A percentile compares a stretch with the other conserved stretches of the same genome.
Evolutionary conservation across 768 basidiomycete species (phyloP).

Genomic region (Trametes gibbosa): DNA sequence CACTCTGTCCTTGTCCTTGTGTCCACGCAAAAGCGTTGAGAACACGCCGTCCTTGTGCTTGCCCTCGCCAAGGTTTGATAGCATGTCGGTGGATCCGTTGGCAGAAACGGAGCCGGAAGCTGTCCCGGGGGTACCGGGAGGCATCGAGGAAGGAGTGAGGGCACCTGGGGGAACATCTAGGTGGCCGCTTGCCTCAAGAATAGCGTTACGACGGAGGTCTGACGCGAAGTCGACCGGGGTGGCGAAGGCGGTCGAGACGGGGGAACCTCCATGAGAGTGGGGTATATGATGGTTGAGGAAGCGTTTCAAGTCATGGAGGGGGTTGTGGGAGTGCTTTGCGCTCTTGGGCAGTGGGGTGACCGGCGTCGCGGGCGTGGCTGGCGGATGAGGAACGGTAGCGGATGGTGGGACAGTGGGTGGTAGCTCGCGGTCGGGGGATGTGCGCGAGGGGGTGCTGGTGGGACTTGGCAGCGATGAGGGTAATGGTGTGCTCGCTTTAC

Average conservation of each 20-base stretch:
- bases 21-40: slow-evolving; percentile 34
- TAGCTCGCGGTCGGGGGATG: slow-evolving; percentile 14
- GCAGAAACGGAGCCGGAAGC: slow-evolving; percentile 8
- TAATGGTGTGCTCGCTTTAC: slow-evolving; percentile 20
- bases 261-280: slow-evolving; percentile 37
- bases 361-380: slow-evolving; percentile 1
- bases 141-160: slow-evolving; percentile 21
- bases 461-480: slow-evolving; percentile 17
- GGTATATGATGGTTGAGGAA: slow-evolving; percentile 93
- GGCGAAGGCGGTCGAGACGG: slow-evolving; percentile 24
- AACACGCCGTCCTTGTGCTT: slow-evolving; percentile 29
- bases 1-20: slow-evolving; percentile 31
- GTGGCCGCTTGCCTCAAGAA: slow-evolving; percentile 36
- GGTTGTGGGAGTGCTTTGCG: slow-evolving; percentile 53
- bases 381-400: neutral
- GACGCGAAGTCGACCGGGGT: slow-evolving; percentile 28
- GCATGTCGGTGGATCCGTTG: slow-evolving; percentile 13
- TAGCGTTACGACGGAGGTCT: slow-evolving; percentile 34
- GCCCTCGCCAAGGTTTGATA: slow-evolving; percentile 16
- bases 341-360: slow-evolving; percentile 20
- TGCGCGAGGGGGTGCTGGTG: slow-evolving; percentile 12
- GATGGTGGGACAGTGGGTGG: slow-evolving; percentile 3
- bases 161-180: slow-evolving; percentile 29
- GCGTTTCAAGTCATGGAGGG: slow-evolving; percentile 89
- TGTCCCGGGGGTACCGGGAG: slow-evolving; percentile 11